Evolutionary conservation across 495 filamentous ascomycete species (phyloP), one percentile per base, ranked within the genome.

Genomic region (Barbatosphaeria neglecta): DNA sequence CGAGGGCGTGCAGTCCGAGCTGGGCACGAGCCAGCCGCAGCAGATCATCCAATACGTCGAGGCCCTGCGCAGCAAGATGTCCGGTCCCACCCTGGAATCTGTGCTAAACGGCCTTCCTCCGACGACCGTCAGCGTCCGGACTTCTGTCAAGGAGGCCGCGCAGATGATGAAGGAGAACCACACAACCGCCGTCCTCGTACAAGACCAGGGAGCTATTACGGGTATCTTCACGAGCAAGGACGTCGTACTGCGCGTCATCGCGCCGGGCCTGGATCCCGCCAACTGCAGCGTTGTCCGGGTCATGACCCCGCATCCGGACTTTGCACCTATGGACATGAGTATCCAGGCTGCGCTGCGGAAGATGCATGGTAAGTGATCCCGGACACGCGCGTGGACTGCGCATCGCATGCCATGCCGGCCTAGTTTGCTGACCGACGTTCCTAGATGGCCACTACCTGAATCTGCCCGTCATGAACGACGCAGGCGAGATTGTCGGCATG

Each of bases 211-310:
- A 37, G 86, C 86, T 11, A 96, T 98, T 61, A 98, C 92, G 37
- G 92, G 92, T 68, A 98, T 98, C 58, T 98, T 98, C 65, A 98
- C 92, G 42, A 97, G 92, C 73, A 98, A 98, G 68, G 92, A 98
- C 70, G 90, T 98, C 39, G 92, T 98, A 45, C 77, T 98, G 44
- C 88, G 92, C 64, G 92, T 98, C 45, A 98, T 98, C 68, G 92
- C 92, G 31, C 90, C 92, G 22, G 93, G 92, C 9, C 75, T 98
- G 46, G 92, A 98, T 62, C 92, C 92, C 41, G 79, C 80, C 10
- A 97, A 83, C 49, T 97, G 93, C 73, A 96, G 90, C 58, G 92
- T 98, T 43, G 89, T 97, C 38, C 81, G 92, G 47, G 92, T 98
- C 45, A 98, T 98, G 92, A 98, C 92, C 16, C 92, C 92, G 46